phyloP scores from a whole-genome alignment of 192 early-diverging fungal species.

The Thamnidium elegans region DNA sequence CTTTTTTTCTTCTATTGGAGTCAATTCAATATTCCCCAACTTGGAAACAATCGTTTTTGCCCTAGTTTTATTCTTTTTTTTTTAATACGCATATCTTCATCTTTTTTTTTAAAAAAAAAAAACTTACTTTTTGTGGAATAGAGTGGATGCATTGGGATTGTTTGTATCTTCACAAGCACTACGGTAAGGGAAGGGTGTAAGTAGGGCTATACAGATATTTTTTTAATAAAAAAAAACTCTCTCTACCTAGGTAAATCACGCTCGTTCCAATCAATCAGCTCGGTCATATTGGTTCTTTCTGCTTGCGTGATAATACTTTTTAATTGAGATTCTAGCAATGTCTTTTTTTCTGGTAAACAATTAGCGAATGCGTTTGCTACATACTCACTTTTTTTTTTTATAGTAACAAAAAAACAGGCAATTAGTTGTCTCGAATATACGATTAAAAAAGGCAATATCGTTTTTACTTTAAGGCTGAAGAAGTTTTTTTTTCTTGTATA shows the following conservation, averaged over 20 bases:
- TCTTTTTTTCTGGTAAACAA: constrained; percentile 34
- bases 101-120: background rate
- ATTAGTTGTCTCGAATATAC: background rate
- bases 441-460: background rate
- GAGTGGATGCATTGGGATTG: background rate
- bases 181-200: background rate
- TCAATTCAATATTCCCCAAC: background rate
- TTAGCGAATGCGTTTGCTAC: constrained; percentile 27
- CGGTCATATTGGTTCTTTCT: constrained; percentile 41
- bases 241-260: constrained; percentile 62
- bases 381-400: constrained; percentile 19
- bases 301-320: constrained; percentile 52
- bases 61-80: background rate
- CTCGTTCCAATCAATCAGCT: constrained; percentile 66
- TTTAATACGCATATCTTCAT: too few species aligned
- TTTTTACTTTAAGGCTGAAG: background rate
- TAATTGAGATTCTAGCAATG: constrained; percentile 51
- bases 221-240: background rate
- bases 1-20: constrained; percentile 12
- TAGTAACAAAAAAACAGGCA: background rate
- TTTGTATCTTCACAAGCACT: constrained; percentile 1
- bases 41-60: background rate
- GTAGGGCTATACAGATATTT: background rate
- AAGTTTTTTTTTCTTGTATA: background rate
- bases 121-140: background rate